Base-by-base conservation (phyloP, 495 filamentous ascomycete genomes). In the Podospora tetraspora region DNA sequence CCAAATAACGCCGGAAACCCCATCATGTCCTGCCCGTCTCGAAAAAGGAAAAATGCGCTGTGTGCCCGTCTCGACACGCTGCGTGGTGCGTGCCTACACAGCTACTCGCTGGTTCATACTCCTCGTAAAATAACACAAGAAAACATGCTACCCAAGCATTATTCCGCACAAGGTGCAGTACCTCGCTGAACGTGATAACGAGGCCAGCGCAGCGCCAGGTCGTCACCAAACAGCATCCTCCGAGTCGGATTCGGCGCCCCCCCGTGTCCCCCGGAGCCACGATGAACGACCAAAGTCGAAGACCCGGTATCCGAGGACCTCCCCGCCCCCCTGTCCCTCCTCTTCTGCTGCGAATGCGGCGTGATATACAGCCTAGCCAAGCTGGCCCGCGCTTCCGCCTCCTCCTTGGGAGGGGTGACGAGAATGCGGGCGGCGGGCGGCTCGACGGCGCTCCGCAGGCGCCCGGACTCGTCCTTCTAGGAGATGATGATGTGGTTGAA, bases 401-500 rank as follows among this genome's bases (percentile, higher is more conserved):
- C 2, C 16, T 19, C 19, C 43, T 13, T 10, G 12, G 16, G 4
- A 25, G 25, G n/a, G 24, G 16, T 64, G 61, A 68, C 69, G 23
- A 62, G 23, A 3, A 71, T 61, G 64, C 69, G 71, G 22, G 10
- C 21, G 30, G 30, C 29, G 8, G 60, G 60, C 11, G 24, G 43
- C 64, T 72, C 73, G 8, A 71, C 29, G 9, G 13, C 29, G 43
- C 68, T 71, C 16, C 29, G 10, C 13, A 21, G 16, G 13, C 29
- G 23, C 2, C 68, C 74, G 23, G 61, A 21, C 11, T 22, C 59
- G 25, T 73, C 75, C 29, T 74, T 52, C 80, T 84, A 84, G 23
- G 82, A 84, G 29, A 84, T 77, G 52, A 92, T 86, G 60, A 94
- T 93, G 78, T 97, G 93, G 72, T 89, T 93, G 72, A 93, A 94